Conservation (phyloP, 2,329 filamentous ascomycete genomes). For the Fonsecaea monophora region DNA sequence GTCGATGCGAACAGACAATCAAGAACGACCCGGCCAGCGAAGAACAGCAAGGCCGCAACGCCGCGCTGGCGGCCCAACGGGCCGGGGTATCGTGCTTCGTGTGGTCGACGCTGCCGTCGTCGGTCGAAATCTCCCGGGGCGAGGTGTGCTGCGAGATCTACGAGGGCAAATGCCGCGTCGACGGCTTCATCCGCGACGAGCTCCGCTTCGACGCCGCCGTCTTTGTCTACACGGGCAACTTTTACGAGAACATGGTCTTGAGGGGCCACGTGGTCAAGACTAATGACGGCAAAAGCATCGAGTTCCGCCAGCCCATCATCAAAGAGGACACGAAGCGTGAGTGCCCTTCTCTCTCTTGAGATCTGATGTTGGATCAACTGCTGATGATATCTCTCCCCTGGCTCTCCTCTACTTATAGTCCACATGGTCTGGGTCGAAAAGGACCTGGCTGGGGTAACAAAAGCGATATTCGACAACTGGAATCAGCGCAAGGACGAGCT, state of each 20-base stretch:
- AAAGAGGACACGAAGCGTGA: conserved; percentile 27
- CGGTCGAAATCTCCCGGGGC: conserved; percentile 26
- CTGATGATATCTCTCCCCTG: background rate
- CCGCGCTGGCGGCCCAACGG: conserved; percentile 24
- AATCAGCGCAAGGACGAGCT: conserved; percentile 33
- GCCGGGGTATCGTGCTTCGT: conserved; percentile 31
- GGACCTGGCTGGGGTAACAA: conserved; percentile 34
- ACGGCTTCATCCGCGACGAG: conserved; percentile 33
- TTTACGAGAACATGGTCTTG: conserved; percentile 35
- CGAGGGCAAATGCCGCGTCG: conserved; percentile 39
- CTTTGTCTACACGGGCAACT: conserved; percentile 39
- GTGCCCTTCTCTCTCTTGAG: background rate
- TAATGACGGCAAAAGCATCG: conserved; percentile 25
- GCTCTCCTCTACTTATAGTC: conserved; percentile 16
- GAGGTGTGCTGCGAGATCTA: conserved; percentile 32
- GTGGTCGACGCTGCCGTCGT: conserved; percentile 33
- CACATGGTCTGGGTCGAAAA: conserved; percentile 36
- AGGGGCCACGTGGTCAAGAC: conserved; percentile 25
- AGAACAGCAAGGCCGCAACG: conserved; percentile 33
- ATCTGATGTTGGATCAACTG: too few relatives aligned
- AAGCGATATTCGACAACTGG: conserved; percentile 39
- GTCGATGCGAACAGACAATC: conserved; percentile 17
- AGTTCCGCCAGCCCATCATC: conserved; percentile 33
- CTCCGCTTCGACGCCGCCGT: conserved; percentile 33
- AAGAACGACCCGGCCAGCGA: conserved; percentile 32